phyloP scores from a whole-genome alignment of 768 basidiomycete species.

The Clavulina sp. region DNA sequence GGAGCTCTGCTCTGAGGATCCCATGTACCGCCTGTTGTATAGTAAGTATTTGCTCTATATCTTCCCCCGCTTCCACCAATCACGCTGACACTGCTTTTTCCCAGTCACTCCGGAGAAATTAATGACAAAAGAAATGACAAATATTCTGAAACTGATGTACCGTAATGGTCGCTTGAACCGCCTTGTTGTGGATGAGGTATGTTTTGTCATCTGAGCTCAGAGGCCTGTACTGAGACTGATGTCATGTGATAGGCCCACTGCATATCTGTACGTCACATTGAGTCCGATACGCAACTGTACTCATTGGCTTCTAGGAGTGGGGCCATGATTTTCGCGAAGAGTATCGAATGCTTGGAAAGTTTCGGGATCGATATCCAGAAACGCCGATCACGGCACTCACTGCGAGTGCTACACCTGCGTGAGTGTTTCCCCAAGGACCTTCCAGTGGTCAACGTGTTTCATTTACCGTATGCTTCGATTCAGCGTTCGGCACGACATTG shows the following conservation, averaged over 20 bases:
- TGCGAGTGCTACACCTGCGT: conserved; percentile 63
- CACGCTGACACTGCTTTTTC: neutral
- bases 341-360: conserved; percentile 52
- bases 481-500: conserved; percentile 62
- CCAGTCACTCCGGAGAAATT: conserved; percentile 67
- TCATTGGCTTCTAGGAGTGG: conserved; percentile 43
- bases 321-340: conserved; percentile 65
- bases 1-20: conserved; percentile 43
- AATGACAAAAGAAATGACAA: conserved; percentile 34
- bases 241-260: conserved; percentile 45
- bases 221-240: neutral
- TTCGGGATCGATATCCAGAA: conserved; percentile 44
- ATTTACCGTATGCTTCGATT: too few species aligned
- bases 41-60: conserved; percentile 24
- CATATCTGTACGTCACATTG: conserved; percentile 38
- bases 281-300: neutral
- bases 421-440: conserved; percentile 13
- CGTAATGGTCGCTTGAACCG: conserved; percentile 44
- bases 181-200: conserved; percentile 67
- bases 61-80: neutral
- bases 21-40: conserved; percentile 47
- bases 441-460: conserved; percentile 1
- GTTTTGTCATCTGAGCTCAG: conserved; percentile 6
- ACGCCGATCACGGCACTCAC: conserved; percentile 82
- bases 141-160: conserved; percentile 33